These are phyloP conservation scores for Populus hybrid DNA, from an alignment of 441 rosid genomes.

Conservation along the genomic window DNA sequence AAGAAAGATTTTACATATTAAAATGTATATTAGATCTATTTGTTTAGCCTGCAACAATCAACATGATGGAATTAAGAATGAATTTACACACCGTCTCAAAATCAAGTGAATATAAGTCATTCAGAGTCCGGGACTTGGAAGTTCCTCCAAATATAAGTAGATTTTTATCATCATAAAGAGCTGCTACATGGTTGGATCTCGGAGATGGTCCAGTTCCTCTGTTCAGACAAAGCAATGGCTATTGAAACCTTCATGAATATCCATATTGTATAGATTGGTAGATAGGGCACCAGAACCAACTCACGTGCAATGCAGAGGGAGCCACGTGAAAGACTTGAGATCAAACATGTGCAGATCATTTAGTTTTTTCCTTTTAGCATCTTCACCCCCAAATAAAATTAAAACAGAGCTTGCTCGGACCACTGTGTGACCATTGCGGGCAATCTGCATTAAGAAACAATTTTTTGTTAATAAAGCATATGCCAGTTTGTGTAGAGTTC, in stretches of 20 bases:
- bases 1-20: slow-evolving; percentile 19
- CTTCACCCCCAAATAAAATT: slow-evolving; percentile 94
- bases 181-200: slow-evolving; percentile 83
- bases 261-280: neutral
- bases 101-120: slow-evolving; percentile 91
- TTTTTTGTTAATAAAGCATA: neutral
- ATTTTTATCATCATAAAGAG: slow-evolving; percentile 76
- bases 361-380: slow-evolving; percentile 81
- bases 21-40: slow-evolving; percentile 12
- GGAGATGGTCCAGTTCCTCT: slow-evolving; percentile 93
- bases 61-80: neutral
- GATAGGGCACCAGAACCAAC: slow-evolving; percentile 23
- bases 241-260: slow-evolving; percentile 2
- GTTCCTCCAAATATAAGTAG: slow-evolving; percentile 87
- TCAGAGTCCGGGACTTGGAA: slow-evolving; percentile 77
- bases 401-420: slow-evolving; percentile 77
- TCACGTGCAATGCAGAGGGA: slow-evolving; percentile 94
- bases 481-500: neutral
- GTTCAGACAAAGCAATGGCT: slow-evolving; percentile 16
- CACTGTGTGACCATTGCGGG: slow-evolving; percentile 88
- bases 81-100: slow-evolving; percentile 73
- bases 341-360: slow-evolving; percentile 97
- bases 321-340: slow-evolving; percentile 93
- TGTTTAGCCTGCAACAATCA: neutral
- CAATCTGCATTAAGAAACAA: slow-evolving; percentile 44